Evolutionary conservation across 2,329 filamentous ascomycete genomes (phyloP), one percentile per base, ranked within the genome.

Genomic region (Septoria petroselini): DNA sequence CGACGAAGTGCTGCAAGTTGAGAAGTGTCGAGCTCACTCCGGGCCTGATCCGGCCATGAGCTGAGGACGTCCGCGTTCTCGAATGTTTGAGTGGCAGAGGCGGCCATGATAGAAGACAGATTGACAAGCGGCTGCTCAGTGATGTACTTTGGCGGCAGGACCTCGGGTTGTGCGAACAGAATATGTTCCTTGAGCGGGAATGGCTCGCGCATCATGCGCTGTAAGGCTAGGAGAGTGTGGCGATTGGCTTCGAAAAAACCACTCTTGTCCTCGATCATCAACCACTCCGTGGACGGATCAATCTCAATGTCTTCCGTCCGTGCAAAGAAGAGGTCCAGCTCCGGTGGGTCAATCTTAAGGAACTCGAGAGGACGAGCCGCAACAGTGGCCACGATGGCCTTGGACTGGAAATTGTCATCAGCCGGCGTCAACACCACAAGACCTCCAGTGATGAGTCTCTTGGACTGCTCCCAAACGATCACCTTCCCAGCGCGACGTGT

Each of bases 211-310:
- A 69, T 76, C 69, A 79, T 65, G 69, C 82, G 74, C 71, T 95
- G 88, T 1, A 95, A 69, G 0, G 86, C 84, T 11, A 80, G 72
- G 64, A 96, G 75, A 0, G 83, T 84, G 64, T 95, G 82, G 0
- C 87, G 78, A 30, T 81, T 76, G 0, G 86, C 81, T 66, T 96
- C 91, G 55, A 82, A 95, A 64, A 90, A 95, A 1, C 86, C 84
- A 0, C 69, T 68, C 2, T 83, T 78, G 1, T 85, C 78, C 63
- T 95, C 88, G 0, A 95, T 71, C 87, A 95, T 95, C 8, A 91
- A 68, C 66, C 83, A 84, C 59, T 86, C 82, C 27, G 78, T 68
- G 12, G 78, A 76, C 0, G 88, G 82, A 60, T 95, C 85, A 41
- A 94, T 73, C 15, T 80, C 73, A 0, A 83, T 72, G 18, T 90